Conservation (phyloP, 148 eudicot genomes). For the Rhododendron williamsianum region DNA sequence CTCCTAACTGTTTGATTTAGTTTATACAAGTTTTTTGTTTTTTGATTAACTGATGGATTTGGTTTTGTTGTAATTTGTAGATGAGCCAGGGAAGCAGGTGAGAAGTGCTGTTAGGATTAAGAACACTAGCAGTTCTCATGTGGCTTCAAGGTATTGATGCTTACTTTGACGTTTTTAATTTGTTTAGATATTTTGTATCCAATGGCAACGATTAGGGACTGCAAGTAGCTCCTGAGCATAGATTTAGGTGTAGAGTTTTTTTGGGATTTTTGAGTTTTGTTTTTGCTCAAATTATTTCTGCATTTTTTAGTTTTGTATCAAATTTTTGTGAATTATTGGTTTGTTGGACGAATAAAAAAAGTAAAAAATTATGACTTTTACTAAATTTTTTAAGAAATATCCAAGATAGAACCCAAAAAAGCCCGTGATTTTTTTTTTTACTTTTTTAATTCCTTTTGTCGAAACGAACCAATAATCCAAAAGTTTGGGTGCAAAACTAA, state of each 20-base stretch:
- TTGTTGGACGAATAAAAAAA: no score
- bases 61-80: slow-evolving; percentile 31
- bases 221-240: neutral
- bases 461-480: no score
- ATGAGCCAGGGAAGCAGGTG: slow-evolving; percentile 88
- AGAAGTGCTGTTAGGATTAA: slow-evolving; percentile 80
- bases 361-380: neutral
- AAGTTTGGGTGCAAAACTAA: neutral
- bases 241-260: neutral
- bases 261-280: neutral
- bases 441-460: neutral
- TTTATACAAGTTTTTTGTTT: neutral
- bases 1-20: neutral
- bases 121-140: slow-evolving; percentile 74
- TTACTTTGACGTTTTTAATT: neutral
- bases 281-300: no score
- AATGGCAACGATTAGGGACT: neutral
- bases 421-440: no score
- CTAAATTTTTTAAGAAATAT: neutral
- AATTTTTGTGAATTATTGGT: no score
- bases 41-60: neutral
- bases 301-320: neutral
- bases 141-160: slow-evolving; percentile 73
- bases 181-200: neutral
- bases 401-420: neutral